Conservation (phyloP, 1,284 basidiomycete genomes). For the Bjerkandera adusta region DNA sequence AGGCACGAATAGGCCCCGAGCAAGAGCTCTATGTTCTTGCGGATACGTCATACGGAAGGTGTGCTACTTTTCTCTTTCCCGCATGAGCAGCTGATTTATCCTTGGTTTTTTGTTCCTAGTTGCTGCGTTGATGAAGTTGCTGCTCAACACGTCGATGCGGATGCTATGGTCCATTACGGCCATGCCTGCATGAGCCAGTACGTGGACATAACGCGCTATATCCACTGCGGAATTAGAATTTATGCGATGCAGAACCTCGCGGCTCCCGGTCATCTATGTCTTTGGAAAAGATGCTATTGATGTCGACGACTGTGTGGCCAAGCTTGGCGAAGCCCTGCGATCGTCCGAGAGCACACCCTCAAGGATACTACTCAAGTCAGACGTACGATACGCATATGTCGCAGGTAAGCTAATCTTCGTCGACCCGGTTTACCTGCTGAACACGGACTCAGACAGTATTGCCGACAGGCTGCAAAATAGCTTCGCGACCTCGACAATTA, state of each 20-base stretch:
- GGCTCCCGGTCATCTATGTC: conserved; percentile 83
- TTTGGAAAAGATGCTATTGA: conserved; percentile 71
- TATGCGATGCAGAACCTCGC: conserved; percentile 54
- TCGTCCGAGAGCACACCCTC: conserved; percentile 14
- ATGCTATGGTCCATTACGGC: conserved; percentile 93
- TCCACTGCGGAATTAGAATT: conserved; percentile 2
- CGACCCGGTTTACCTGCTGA: neutral
- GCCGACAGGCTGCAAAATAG: conserved; percentile 31
- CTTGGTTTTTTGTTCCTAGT: conserved; percentile 40
- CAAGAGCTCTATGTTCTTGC: conserved; percentile 87
- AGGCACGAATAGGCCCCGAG: conserved; percentile 44
- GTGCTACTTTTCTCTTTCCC: conserved; percentile 24
- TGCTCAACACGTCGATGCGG: conserved; percentile 91
- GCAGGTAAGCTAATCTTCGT: conserved; percentile 42
- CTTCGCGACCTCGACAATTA: conserved; percentile 18
- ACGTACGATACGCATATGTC: conserved; percentile 79
- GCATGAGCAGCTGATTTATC: neutral
- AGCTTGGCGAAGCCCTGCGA: conserved; percentile 38
- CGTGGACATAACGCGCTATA: conserved; percentile 28
- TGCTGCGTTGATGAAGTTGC: conserved; percentile 98
- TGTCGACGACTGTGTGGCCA: conserved; percentile 45
- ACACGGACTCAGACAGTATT: conserved; percentile 35
- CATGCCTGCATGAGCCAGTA: conserved; percentile 93
- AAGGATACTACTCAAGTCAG: conserved; percentile 63
- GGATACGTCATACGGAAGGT: conserved; percentile 97